These are phyloP conservation scores for Dendrobium nobile DNA, from an alignment of 106 monocot genomes.

Conservation along the genomic window DNA sequence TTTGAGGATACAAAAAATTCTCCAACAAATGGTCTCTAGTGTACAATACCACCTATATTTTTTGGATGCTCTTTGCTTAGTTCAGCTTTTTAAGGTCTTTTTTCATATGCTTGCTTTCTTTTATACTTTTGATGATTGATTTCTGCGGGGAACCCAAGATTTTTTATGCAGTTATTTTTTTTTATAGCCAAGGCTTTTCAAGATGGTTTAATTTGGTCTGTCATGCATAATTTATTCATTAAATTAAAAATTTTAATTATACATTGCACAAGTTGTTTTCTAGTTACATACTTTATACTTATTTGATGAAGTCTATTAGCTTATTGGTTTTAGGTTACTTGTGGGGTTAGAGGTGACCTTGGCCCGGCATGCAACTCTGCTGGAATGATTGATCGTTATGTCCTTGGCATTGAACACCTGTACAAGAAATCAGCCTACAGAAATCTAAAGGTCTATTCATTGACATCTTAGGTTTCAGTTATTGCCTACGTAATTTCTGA, in stretches of 20 bases:
- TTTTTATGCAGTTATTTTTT: neutral
- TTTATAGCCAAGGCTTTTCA: neutral
- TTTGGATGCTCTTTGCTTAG: neutral
- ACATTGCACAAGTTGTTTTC: neutral
- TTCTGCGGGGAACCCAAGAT: neutral
- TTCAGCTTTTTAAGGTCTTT: neutral
- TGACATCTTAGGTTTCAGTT: neutral
- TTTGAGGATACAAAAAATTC: too few relatives aligned
- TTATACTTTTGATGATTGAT: neutral
- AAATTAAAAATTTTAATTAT: neutral
- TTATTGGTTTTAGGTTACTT: conserved; percentile 40
- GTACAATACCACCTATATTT: neutral
- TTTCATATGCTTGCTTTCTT: neutral
- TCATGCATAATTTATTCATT: neutral
- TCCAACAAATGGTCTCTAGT: neutral
- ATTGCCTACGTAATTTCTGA: conserved; percentile 4
- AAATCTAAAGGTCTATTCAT: conserved; percentile 46
- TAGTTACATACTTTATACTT: neutral
- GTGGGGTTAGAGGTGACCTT: conserved; percentile 65
- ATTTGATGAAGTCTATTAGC: neutral
- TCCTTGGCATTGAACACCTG: conserved; percentile 65
- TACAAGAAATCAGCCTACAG: conserved; percentile 53
- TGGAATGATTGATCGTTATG: conserved; percentile 65
- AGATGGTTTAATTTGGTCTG: neutral
- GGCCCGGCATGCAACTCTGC: conserved; percentile 69